phyloP scores from a whole-genome alignment of 257 asterid genomes.

The Lycium ferocissimum region DNA sequence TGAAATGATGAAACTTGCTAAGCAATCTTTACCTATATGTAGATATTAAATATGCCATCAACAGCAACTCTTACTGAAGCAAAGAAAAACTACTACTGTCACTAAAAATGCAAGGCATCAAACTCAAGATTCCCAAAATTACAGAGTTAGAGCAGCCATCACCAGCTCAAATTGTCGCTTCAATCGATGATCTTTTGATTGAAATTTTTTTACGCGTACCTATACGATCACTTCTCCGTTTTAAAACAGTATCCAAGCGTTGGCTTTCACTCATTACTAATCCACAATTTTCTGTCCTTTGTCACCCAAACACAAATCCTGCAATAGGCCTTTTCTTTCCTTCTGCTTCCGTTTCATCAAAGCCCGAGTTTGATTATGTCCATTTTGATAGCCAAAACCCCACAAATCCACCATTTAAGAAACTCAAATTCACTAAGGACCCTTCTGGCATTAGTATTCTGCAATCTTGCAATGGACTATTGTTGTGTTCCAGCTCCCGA shows the following conservation, averaged over 20 bases:
- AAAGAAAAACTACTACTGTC: neutral
- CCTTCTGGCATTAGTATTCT: constrained; percentile 38
- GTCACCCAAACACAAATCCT: constrained; percentile 31
- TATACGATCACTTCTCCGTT: constrained; percentile 40
- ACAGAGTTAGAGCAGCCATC: constrained; percentile 29
- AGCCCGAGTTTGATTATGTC: constrained; percentile 23
- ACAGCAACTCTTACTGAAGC: neutral
- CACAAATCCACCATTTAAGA: constrained; percentile 26
- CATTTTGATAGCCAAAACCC: constrained; percentile 29
- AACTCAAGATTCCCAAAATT: constrained; percentile 22
- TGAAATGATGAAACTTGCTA: constrained; percentile 27
- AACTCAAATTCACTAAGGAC: constrained; percentile 23
- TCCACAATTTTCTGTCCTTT: constrained; percentile 41
- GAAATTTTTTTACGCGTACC: constrained; percentile 43
- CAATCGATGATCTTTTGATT: constrained; percentile 41
- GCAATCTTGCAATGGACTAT: constrained; percentile 48
- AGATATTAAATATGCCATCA: neutral
- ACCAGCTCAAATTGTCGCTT: constrained; percentile 41
- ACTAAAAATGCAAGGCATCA: constrained; percentile 31
- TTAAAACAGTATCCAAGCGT: constrained; percentile 46
- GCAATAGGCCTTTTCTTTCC: constrained; percentile 44
- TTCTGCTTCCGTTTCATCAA: neutral
- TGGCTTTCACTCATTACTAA: constrained; percentile 47
- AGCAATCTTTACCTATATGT: constrained; percentile 16
- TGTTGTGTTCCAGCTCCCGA: constrained; percentile 40